Conservation (phyloP, 768 basidiomycete species). For the Dacryopinax spathularia region DNA sequence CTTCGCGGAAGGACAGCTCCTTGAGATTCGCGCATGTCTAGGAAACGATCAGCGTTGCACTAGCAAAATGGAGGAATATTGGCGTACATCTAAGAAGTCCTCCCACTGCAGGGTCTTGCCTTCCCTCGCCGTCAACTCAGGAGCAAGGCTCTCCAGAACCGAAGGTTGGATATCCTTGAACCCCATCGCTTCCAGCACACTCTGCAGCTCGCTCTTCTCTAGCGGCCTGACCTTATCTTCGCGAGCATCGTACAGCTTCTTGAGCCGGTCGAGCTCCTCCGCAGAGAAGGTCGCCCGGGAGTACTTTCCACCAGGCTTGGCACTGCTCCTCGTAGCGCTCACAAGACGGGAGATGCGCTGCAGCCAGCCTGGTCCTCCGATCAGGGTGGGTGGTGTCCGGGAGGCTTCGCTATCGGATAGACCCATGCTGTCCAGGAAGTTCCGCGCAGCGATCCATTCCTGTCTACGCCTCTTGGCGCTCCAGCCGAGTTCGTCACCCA, state of each 20-base stretch:
- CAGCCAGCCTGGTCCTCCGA: constrained; percentile 16
- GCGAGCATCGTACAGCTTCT: constrained; percentile 6
- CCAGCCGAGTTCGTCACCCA: constrained; percentile 80
- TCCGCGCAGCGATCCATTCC: constrained; percentile 48
- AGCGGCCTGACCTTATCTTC: neutral
- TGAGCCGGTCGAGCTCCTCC: constrained; percentile 5
- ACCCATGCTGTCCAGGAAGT: constrained; percentile 77
- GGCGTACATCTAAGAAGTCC: constrained; percentile 81
- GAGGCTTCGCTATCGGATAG: constrained; percentile 27
- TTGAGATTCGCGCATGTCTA: constrained; percentile 64
- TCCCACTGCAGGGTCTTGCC: constrained; percentile 55
- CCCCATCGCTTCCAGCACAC: constrained; percentile 66
- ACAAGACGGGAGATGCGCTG: neutral
- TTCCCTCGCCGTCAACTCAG: constrained; percentile 26
- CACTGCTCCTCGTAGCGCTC: neutral
- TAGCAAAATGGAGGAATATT: constrained; percentile 18
- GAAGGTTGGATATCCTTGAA: constrained; percentile 30
- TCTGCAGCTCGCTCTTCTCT: constrained; percentile 43
- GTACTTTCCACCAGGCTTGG: constrained; percentile 16
- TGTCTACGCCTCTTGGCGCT: constrained; percentile 37
- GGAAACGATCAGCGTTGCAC: neutral
- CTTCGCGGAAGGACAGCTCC: constrained; percentile 41
- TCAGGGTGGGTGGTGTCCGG: constrained; percentile 16
- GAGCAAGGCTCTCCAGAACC: constrained; percentile 22
- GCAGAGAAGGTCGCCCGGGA: constrained; percentile 8